phyloP scores from a whole-genome alignment of 139 green algal genomes.

The Tetradesmus obliquus region DNA sequence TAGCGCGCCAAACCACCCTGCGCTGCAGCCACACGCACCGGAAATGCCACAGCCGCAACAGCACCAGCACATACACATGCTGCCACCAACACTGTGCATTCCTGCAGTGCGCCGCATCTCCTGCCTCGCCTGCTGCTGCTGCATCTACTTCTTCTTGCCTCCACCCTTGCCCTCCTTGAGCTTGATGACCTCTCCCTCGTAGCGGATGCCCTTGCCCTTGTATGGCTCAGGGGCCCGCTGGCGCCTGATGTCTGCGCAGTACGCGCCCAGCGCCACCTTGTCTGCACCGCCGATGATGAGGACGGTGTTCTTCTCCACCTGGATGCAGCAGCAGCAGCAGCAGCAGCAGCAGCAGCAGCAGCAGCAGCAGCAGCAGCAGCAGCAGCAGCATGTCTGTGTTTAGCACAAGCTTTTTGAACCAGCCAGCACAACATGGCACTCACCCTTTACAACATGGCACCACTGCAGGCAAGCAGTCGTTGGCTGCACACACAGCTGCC shows the following conservation, averaged over 20 bases:
- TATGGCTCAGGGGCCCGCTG: constrained; percentile 95
- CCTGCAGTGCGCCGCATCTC: too few relatives aligned
- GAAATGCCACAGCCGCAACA: too few relatives aligned
- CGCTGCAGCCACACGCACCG: too few relatives aligned
- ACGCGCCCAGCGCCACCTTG: constrained; percentile 94
- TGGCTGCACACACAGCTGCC: too few relatives aligned
- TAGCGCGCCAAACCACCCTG: too few relatives aligned
- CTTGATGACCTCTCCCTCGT: constrained; percentile 90
- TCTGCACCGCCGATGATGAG: constrained; percentile 83
- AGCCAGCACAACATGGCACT: too few relatives aligned
- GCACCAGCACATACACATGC: too few relatives aligned
- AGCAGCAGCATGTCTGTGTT: not conserved
- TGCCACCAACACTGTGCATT: too few relatives aligned
- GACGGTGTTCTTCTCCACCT: constrained; percentile 92
- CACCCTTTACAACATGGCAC: too few relatives aligned
- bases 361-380: not conserved
- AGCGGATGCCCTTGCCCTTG: constrained; percentile 97
- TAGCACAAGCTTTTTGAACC: too few relatives aligned
- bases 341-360: constrained; percentile 3
- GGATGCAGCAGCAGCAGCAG: not conserved
- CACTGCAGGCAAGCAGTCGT: too few relatives aligned
- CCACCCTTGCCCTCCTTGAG: constrained; percentile 97
- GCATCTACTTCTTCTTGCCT: constrained; percentile 67
- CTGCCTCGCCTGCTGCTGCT: not conserved
- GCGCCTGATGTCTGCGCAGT: constrained; percentile 87